Conservation (phyloP, 805 yeast genomes). For the Pichia deserticola region DNA sequence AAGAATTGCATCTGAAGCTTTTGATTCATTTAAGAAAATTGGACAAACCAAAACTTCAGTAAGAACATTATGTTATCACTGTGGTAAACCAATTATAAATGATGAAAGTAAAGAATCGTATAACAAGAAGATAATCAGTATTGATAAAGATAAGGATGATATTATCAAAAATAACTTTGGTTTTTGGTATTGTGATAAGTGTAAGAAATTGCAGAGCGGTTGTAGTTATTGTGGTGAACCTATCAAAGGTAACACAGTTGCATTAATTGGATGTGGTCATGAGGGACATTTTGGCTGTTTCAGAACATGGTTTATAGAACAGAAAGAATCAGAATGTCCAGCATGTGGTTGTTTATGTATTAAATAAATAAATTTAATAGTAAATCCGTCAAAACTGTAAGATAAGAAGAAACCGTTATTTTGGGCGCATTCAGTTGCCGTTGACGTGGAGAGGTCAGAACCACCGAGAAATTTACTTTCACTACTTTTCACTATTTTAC, state of each 20-base stretch:
- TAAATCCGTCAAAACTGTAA: too few relatives aligned
- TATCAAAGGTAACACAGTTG: conserved; percentile 60
- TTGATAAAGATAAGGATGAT: background rate
- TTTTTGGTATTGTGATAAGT: conserved; percentile 78
- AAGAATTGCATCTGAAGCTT: conserved; percentile 28
- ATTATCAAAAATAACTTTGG: conserved; percentile 44
- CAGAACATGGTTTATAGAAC: conserved; percentile 65
- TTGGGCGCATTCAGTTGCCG: conserved; percentile 1
- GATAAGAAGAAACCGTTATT: background rate
- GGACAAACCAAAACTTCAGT: conserved; percentile 36
- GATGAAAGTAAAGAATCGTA: conserved; percentile 41
- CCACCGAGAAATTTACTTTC: background rate
- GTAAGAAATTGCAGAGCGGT: conserved; percentile 52
- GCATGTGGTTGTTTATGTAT: conserved; percentile 44
- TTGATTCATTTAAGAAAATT: conserved; percentile 27
- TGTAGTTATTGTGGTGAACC: conserved; percentile 78
- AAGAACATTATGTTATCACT: conserved; percentile 53
- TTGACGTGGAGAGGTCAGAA: background rate
- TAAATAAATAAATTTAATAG: background rate
- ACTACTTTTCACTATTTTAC: background rate
- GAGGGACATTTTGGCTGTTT: conserved; percentile 79
- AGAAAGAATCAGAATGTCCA: conserved; percentile 67
- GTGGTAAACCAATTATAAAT: conserved; percentile 53
- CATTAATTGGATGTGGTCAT: conserved; percentile 71
- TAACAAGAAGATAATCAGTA: conserved; percentile 4